These are phyloP conservation scores for Saccharomyces pastorianus DNA, from an alignment of 1,139 yeast species.

Conservation along the genomic window DNA sequence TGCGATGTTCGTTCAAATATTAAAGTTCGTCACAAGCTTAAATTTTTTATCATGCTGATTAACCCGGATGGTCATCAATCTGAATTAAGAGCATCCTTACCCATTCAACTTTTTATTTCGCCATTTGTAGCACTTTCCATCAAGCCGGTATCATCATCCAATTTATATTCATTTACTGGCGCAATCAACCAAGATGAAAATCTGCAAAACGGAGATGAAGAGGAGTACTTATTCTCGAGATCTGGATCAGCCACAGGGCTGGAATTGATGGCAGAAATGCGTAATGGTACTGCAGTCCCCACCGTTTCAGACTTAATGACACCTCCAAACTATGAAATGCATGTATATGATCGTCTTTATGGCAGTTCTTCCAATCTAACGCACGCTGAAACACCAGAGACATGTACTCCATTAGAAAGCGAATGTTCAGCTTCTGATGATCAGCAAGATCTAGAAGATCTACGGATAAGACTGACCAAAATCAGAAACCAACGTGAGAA, in stretches of 20 bases:
- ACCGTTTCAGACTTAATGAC: slow-evolving; percentile 40
- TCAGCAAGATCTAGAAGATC: not conserved
- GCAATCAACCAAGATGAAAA: slow-evolving; percentile 14
- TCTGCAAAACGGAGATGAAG: slow-evolving; percentile 13
- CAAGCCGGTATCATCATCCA: slow-evolving; percentile 8
- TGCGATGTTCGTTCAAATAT: slow-evolving; percentile 51
- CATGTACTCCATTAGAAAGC: not conserved
- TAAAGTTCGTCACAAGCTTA: slow-evolving; percentile 54
- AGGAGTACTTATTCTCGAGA: slow-evolving; percentile 30
- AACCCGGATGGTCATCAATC: slow-evolving; percentile 57
- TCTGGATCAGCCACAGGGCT: slow-evolving; percentile 26
- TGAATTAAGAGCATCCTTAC: slow-evolving; percentile 61
- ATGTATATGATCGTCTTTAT: slow-evolving; percentile 80
- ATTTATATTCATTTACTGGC: slow-evolving; percentile 12
- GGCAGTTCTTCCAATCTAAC: slow-evolving; percentile 38
- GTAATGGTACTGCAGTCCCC: slow-evolving; percentile 11
- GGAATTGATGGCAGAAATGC: slow-evolving; percentile 1
- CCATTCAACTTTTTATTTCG: slow-evolving; percentile 50
- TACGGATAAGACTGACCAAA: not conserved
- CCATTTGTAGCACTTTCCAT: slow-evolving; percentile 50
- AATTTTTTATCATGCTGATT: slow-evolving; percentile 46
- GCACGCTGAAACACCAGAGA: not conserved
- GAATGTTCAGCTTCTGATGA: not conserved
- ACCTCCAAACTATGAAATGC: slow-evolving; percentile 84
- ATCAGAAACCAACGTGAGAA: not conserved